Percentiles rank a stretch among this genome's conserved stretches.
Conservation (phyloP, 2,329 filamentous ascomycete genomes). For the Aureobasidium lini region DNA sequence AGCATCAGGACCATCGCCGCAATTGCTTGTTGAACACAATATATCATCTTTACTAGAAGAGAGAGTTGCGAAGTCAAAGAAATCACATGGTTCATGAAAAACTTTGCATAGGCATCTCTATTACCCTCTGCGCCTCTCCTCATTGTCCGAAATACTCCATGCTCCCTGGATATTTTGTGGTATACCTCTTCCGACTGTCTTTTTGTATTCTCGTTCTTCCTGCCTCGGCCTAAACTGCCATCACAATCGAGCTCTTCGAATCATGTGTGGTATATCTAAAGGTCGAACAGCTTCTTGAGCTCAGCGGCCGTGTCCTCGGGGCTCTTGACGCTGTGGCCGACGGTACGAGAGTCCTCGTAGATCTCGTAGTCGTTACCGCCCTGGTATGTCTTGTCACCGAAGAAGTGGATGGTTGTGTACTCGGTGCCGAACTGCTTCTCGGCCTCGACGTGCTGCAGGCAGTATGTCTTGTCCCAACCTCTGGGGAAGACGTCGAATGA, state of each 20-base stretch:
- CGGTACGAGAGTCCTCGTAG: slow-evolving; percentile 70
- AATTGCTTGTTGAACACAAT: not conserved
- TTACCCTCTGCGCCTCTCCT: not conserved
- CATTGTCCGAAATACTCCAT: slow-evolving; percentile 1
- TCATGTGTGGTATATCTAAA: slow-evolving; percentile 19
- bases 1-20: not conserved
- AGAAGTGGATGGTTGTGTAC: slow-evolving; percentile 92
- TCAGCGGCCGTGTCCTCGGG: slow-evolving; percentile 76
- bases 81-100: not conserved
- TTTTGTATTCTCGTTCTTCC: not conserved
- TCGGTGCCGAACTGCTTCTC: slow-evolving; percentile 60
- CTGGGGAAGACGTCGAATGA: slow-evolving; percentile 96
- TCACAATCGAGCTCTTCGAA: slow-evolving; percentile 10
- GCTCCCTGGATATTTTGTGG: not conserved
- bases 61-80: not conserved
- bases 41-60: not conserved
- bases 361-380: slow-evolving; percentile 98
- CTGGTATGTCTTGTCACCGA: slow-evolving; percentile 87
- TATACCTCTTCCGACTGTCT: not conserved
- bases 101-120: not conserved
- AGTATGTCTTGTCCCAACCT: slow-evolving; percentile 99
- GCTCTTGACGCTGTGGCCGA: slow-evolving; percentile 73
- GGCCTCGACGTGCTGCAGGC: slow-evolving; percentile 74
- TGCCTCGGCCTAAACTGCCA: not conserved
- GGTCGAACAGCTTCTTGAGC: slow-evolving; percentile 68